These are phyloP conservation scores for Hypoxylon lienhwacheense DNA, from an alignment of 495 filamentous ascomycete genomes.

Conservation along the genomic window DNA sequence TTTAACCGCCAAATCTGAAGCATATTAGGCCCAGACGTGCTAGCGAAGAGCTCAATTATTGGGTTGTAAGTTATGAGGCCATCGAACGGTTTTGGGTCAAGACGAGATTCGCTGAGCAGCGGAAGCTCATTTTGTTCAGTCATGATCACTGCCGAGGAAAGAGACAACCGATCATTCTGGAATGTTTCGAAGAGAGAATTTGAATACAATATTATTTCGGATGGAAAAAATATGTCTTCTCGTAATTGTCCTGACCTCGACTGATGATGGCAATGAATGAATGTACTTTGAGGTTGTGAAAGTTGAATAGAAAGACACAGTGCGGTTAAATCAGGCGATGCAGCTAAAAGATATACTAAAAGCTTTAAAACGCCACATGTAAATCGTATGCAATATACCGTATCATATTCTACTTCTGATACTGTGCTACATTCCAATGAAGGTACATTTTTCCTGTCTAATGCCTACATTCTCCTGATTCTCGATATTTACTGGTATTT, in stretches of 20 bases:
- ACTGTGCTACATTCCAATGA: too few species aligned
- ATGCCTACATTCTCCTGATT: too few species aligned
- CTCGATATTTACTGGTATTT: not conserved
- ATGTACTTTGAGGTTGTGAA: conserved; percentile 1
- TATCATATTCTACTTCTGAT: too few species aligned
- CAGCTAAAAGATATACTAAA: not conserved
- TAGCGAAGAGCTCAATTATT: conserved; percentile 78
- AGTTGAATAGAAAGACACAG: conserved; percentile 13
- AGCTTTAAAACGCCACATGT: too few species aligned
- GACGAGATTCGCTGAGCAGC: conserved; percentile 48
- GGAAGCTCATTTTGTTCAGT: conserved; percentile 38
- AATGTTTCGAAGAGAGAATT: not conserved
- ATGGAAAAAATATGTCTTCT: too few species aligned
- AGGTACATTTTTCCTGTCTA: too few species aligned
- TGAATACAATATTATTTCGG: too few species aligned
- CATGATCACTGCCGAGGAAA: conserved; percentile 29
- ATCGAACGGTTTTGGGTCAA: conserved; percentile 41
- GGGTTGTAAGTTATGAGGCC: conserved; percentile 73
- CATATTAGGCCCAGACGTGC: conserved; percentile 67
- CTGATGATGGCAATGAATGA: too few species aligned
- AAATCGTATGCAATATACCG: too few species aligned
- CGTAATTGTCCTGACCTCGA: too few species aligned
- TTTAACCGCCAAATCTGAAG: conserved; percentile 64
- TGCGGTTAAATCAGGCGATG: conserved; percentile 7
- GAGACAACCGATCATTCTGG: conserved; percentile 5